These are phyloP conservation scores for Chlamydomonas sp. DNA, from an alignment of 139 green algal species.

Conservation along the genomic window DNA sequence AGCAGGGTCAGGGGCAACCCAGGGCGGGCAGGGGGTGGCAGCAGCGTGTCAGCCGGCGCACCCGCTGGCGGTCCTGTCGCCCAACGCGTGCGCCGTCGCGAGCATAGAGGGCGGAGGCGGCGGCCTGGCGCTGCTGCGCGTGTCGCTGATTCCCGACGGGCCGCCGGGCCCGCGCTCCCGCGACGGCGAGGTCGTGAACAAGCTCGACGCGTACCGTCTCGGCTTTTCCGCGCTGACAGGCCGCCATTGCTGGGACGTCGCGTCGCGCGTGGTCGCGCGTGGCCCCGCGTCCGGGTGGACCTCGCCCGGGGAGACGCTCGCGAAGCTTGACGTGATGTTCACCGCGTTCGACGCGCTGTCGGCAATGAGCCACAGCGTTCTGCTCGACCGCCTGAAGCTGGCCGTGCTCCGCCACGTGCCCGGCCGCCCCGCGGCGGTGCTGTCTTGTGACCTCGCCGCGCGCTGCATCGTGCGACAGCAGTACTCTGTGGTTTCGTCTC, in stretches of 20 bases:
- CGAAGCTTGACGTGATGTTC: conserved; percentile 1
- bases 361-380: neutral
- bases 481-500: neutral
- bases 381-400: conserved; percentile 3
- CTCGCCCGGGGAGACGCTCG: neutral
- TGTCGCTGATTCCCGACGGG: neutral
- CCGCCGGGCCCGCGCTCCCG: neutral
- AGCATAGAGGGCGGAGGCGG: no score
- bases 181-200: neutral
- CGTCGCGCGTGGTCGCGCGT: neutral
- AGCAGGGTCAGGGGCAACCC: no score
- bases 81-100: no score
- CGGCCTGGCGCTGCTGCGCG: neutral
- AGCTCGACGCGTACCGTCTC: neutral
- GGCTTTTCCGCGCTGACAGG: neutral
- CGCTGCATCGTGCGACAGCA: neutral
- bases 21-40: no score
- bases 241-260: neutral
- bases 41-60: no score
- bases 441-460: neutral
- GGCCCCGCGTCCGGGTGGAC: neutral
- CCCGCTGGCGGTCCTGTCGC: no score
- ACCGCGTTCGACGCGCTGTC: neutral
- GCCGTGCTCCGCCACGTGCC: neutral
- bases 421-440: neutral